Base-by-base conservation (phyloP, 2,329 filamentous ascomycete genomes). In the Fusarium anguioides region DNA sequence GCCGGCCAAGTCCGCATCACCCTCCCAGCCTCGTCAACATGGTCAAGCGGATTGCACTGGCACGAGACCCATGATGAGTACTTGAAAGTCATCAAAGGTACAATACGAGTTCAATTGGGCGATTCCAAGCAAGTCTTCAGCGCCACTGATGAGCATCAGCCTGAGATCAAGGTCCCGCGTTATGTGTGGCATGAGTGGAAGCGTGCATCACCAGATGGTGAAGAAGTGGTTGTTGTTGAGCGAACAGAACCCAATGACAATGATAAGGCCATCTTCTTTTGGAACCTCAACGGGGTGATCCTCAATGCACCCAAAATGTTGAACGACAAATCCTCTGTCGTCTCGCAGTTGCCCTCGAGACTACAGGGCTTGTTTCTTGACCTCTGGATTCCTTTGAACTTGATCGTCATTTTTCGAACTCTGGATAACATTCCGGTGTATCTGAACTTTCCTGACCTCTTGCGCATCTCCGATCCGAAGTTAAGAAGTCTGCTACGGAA, bases 41-140 rank as follows among this genome's bases (percentile, higher is more conserved):
- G 83, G 83, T 79, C 80, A 10, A 82, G 80, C 37, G 82, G 81
- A 3, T 74, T 82, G 11, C 83, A 86, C 68, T 85, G 82, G 79
- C 83, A 86, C 63, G 78, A 80, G 52, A 68, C 66, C 3, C 82
- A 84, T 64, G 79, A 77, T 5, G 83, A 85, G 64, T 82, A 80
- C 65, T 74, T 86, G 10, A 78, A 73, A 18, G 75, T 84, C 9
- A 18, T 82, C 26, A 74, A 72, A 36, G 82, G 81, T 14, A 72
- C 72, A 8, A 76, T 81, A 3, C 58, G 52, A 18, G 71, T 76
- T 0, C 68, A 63, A 0, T 27, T 78, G 0, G 69, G 71, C 8
- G 37, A 60, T 8, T 46, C 52, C 0, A 48, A 49, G 4, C 64
- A 58, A 24, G 47, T 72, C 4, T 36, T 77, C 3, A 59, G 56